A percentile compares a stretch with the other conserved stretches of the same genome.
These are phyloP conservation scores for Scheffersomyces lignosus DNA, from an alignment of 805 yeast genomes.

Conservation along the genomic window DNA sequence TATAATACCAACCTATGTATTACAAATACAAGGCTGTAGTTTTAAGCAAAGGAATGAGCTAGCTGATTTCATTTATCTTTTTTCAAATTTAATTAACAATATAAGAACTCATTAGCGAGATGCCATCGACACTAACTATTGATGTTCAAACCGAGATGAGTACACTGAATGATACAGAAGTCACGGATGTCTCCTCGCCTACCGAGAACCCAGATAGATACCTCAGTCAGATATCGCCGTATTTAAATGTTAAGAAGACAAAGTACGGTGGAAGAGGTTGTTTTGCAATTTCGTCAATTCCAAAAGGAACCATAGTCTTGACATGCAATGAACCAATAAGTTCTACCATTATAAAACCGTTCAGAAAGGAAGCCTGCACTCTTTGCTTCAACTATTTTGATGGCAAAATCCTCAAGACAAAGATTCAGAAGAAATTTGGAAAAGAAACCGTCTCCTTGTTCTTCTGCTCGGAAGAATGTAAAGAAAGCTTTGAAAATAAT, in stretches of 20 bases:
- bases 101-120: too few relatives aligned
- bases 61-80: too few relatives aligned
- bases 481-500: constrained; percentile 28
- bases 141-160: too few relatives aligned
- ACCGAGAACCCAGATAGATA: background rate
- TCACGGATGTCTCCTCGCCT: background rate
- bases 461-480: constrained; percentile 55
- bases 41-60: too few relatives aligned
- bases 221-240: constrained; percentile 21
- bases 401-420: constrained; percentile 48
- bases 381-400: constrained; percentile 50
- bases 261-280: constrained; percentile 63
- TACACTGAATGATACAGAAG: too few relatives aligned
- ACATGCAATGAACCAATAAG: constrained; percentile 45
- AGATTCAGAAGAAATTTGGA: constrained; percentile 20
- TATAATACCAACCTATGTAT: too few relatives aligned
- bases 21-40: too few relatives aligned
- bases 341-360: constrained; percentile 48
- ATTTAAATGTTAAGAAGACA: constrained; percentile 38
- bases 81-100: too few relatives aligned
- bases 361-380: constrained; percentile 63
- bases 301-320: constrained; percentile 41
- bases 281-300: constrained; percentile 45
- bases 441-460: constrained; percentile 39
- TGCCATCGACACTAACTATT: too few relatives aligned